Evolutionary conservation across 1,284 basidiomycete species (phyloP).

Genomic region (Ustilago loliicola): DNA sequence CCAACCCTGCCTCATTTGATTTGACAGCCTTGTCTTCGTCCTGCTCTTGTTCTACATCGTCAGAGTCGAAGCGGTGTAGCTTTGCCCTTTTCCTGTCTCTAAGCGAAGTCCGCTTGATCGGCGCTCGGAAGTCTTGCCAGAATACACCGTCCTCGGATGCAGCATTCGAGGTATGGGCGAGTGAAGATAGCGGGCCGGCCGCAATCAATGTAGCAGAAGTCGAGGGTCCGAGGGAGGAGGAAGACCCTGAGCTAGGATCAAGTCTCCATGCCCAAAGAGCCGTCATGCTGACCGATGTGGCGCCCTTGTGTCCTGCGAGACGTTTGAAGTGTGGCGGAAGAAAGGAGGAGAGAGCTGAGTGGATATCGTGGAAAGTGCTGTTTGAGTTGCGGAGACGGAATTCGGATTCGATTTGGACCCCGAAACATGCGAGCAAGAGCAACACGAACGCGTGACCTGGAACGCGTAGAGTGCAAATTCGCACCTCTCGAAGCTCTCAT

Average conservation of each 20-base stretch:
- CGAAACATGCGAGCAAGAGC: constrained; percentile 3
- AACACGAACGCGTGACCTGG: constrained; percentile 10
- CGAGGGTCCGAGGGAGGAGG: constrained; percentile 19
- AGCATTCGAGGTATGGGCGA: constrained; percentile 6
- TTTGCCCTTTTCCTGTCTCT: constrained; percentile 14
- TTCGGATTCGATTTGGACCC: constrained; percentile 6
- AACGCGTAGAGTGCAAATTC: constrained; percentile 11
- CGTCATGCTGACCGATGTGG: not conserved
- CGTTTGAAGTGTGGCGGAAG: not conserved
- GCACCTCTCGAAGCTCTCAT: too few relatives aligned
- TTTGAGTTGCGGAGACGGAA: not conserved
- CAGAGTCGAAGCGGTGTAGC: constrained; percentile 30
- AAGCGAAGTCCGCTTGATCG: not conserved
- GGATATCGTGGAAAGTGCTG: not conserved
- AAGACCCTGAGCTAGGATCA: constrained; percentile 17
- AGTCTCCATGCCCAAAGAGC: constrained; percentile 38
- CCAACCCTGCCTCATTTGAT: not conserved
- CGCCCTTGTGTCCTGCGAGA: not conserved
- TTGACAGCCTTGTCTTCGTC: constrained; percentile 3
- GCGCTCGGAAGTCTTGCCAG: constrained; percentile 31
- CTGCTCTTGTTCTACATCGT: not conserved
- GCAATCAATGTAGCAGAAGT: constrained; percentile 12
- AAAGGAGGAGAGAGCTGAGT: not conserved
- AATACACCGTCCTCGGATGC: constrained; percentile 21
- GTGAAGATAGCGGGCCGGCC: constrained; percentile 25